A percentile compares a stretch with the other conserved stretches of the same genome.
phyloP scores from a whole-genome alignment of 768 basidiomycete species.

The Leccinum variicolor region DNA sequence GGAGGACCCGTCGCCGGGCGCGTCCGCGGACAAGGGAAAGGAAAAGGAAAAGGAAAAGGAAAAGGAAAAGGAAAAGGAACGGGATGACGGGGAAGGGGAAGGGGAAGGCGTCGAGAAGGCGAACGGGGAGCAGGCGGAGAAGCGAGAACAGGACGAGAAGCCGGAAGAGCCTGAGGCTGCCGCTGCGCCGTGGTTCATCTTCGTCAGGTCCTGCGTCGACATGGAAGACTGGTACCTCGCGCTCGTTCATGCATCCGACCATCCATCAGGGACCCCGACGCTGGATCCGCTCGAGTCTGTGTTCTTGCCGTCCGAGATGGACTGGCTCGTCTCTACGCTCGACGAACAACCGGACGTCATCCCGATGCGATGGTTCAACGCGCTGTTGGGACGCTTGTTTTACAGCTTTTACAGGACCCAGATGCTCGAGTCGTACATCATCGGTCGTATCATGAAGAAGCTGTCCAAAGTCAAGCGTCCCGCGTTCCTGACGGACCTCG shows the following conservation, averaged over 20 bases:
- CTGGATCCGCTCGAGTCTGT: constrained; percentile 59
- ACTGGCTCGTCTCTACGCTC: constrained; percentile 73
- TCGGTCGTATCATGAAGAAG: constrained; percentile 89
- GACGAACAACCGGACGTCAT: constrained; percentile 95
- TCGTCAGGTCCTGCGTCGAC: constrained; percentile 80
- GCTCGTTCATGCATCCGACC: constrained; percentile 68
- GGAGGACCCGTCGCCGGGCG: constrained; percentile 40
- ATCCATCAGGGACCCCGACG: constrained; percentile 59
- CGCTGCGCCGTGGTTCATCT: constrained; percentile 87
- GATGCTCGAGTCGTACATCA: constrained; percentile 78
- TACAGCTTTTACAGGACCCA: constrained; percentile 89
- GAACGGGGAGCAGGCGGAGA: not conserved
- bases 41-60: not conserved
- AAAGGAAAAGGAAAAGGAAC: too few relatives aligned
- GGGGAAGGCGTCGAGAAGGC: not conserved
- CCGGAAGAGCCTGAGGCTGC: constrained; percentile 47
- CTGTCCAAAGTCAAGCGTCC: constrained; percentile 89
- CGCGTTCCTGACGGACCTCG: constrained; percentile 76
- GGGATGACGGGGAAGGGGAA: not conserved
- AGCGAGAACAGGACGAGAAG: constrained; percentile 27
- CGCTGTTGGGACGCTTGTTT: constrained; percentile 87
- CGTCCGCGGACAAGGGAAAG: constrained; percentile 37
- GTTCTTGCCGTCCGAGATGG: constrained; percentile 79
- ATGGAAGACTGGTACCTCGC: constrained; percentile 98
- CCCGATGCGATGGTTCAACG: constrained; percentile 97